Evolutionary conservation across 2,329 filamentous ascomycete genomes (phyloP), one percentile per base, ranked within the genome.

Genomic region (Colletotrichum eremochloae): DNA sequence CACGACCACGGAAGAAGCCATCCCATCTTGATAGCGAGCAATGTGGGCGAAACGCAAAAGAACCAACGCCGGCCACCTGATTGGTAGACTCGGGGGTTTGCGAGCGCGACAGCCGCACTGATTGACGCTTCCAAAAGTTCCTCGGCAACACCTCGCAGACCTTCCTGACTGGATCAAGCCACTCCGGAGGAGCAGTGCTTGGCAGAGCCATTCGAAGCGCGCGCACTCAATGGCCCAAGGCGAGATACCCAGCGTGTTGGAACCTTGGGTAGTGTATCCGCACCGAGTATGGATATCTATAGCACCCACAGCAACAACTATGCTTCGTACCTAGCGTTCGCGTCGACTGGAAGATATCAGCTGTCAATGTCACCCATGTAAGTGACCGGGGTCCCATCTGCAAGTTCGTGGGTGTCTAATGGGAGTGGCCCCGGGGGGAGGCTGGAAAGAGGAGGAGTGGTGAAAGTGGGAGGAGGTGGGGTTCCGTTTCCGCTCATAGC

Each of bases 111-210:
- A 48, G 67, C 56, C 38, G 57, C 48, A 64, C 20, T 42, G 36
- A 18, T 8, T n/a, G n/a, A 14, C 3, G 31, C n/a, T 40, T 55
- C 42, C 53, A 72, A 72, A 64, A 68, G 66, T 63, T 55, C 38
- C 46, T 57, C 53, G 5, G 44, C 52, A 31, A 24, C 38, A 40
- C 42, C n/a, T 52, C 20, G 20, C 20, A 46, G 48, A 55, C 55
- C 46, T 70, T 56, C 63, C 63, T 42, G 31, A 67, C 68, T 65
- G 38, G 38, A 56, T 40, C 68, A 61, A 70, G 68, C 24, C 40
- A 36, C 57, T 53, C 53, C 33, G 38, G 24, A 36, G 20, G 31
- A 58, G 52, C 11, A 38, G 48, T 56, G 46, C 63, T 56, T 40
- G 65, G 57, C 57, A 29, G 46, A 42, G 11, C 50, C 33, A 24